Evolutionary conservation across 2,329 filamentous ascomycete species (phyloP), one percentile per base, ranked within the genome.

Genomic region (Colletotrichum magnum): DNA sequence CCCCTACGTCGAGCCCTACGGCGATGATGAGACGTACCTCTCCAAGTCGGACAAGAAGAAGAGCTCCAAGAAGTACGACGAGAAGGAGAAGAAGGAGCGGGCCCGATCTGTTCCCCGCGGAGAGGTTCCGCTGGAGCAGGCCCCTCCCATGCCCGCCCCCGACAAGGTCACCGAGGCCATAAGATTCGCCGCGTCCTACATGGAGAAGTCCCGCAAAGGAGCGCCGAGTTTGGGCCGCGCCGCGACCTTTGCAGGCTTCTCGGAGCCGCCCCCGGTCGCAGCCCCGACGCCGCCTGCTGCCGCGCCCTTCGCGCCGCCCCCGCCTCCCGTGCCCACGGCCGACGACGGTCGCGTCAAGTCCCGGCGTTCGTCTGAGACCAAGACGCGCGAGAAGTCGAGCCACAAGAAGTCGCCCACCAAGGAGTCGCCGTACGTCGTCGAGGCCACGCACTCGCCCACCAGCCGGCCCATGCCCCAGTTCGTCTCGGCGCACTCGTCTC

Each of bases 41-140:
- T 43, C 73, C 60, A 78, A 77, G 71, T 72, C 76, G 0, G 78
- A 81, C 50, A 80, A 81, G 76, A 83, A 83, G 73, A 81, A 81
- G 73, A 79, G 76, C 32, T 58, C 62, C 73, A 82, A 79, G 70
- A 81, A 81, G 73, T 76, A 81, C 67, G 80, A 82, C 13, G 70
- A 72, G 4, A 43, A 43, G 69, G 76, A 77, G 72, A 58, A 70
- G 58, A 63, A 71, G 13, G 63, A 61, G 57, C 68, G 62, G 10
- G 60, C 67, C 36, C 69, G 61, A 45, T 64, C 70, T n/a, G 62
- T 26, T 6, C 58, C 52, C 36, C 68, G 70, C 12, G 69, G 57
- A 32, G 64, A 66, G 9, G 66, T 36, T 36, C 32, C 32, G 32
- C 32, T 60, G n/a, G 5, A 28, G n/a, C 51, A 50, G 2, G 41